Evolutionary conservation across 2,329 filamentous ascomycete species (phyloP).

Genomic region (Ophiostoma triangulosporum): DNA sequence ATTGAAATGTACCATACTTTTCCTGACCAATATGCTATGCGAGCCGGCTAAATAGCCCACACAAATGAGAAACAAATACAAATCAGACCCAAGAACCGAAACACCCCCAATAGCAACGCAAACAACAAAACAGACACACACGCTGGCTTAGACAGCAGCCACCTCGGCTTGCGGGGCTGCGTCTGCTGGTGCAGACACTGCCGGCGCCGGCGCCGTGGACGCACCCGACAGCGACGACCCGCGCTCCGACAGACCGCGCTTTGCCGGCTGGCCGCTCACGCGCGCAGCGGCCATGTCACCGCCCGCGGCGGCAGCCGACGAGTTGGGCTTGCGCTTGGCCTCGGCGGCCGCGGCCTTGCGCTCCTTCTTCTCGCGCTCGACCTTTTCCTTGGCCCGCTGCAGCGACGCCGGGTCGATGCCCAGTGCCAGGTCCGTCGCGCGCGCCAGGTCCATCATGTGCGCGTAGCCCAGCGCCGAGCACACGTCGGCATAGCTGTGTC

Average conservation of each 20-base stretch:
- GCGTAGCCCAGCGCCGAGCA: slow-evolving; percentile 53
- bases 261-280: slow-evolving; percentile 3
- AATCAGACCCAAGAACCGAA: not conserved
- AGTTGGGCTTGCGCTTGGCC: slow-evolving; percentile 1
- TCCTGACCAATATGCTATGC: not conserved
- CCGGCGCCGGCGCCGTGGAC: not conserved
- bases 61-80: too few relatives aligned
- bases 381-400: slow-evolving; percentile 26
- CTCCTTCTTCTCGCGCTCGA: slow-evolving; percentile 6
- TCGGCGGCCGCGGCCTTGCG: slow-evolving; percentile 2
- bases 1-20: too few relatives aligned
- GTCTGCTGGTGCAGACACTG: not conserved
- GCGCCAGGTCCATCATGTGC: slow-evolving; percentile 45
- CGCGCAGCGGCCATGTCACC: slow-evolving; percentile 30
- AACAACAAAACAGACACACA: not conserved
- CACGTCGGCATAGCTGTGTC: slow-evolving; percentile 58
- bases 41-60: not conserved
- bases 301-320: slow-evolving; percentile 31
- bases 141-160: not conserved
- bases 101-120: not conserved
- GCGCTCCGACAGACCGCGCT: slow-evolving; percentile 19
- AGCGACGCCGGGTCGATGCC: slow-evolving; percentile 35
- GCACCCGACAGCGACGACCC: slow-evolving; percentile 13
- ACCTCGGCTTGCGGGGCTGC: not conserved
- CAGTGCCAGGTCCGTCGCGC: slow-evolving; percentile 49